A percentile compares a stretch with the other conserved stretches of the same genome.
These are phyloP conservation scores for Xylaria sp. DNA, from an alignment of 2,329 filamentous ascomycete species.

Conservation along the genomic window DNA sequence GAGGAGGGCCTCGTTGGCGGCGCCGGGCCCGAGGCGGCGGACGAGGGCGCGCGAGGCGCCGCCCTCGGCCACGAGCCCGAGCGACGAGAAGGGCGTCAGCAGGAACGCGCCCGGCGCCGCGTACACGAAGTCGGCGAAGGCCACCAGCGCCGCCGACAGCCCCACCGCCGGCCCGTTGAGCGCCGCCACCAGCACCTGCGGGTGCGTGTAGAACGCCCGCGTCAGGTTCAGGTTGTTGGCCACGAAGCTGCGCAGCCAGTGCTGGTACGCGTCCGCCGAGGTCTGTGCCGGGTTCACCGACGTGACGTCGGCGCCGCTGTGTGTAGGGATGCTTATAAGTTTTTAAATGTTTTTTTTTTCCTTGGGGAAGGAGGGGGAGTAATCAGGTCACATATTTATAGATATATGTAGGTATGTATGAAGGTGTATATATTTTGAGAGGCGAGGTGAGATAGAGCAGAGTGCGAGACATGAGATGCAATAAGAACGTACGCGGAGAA, in stretches of 20 bases:
- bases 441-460: constrained; percentile 1
- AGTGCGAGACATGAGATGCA: neutral
- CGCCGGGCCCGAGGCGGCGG: constrained; percentile 74
- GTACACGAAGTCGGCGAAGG: constrained; percentile 92
- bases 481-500: constrained; percentile 79
- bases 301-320: constrained; percentile 78
- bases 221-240: constrained; percentile 88
- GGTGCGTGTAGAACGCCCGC: constrained; percentile 87
- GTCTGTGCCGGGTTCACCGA: constrained; percentile 45
- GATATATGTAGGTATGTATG: neutral
- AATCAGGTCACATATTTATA: constrained; percentile 3
- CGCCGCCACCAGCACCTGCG: constrained; percentile 88
- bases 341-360: no score
- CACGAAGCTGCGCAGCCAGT: constrained; percentile 73
- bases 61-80: constrained; percentile 90
- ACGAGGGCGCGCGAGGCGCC: constrained; percentile 79
- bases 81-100: constrained; percentile 86
- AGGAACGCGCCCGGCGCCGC: constrained; percentile 79
- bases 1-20: constrained; percentile 90
- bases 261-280: constrained; percentile 43
- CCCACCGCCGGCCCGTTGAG: constrained; percentile 93
- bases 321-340: no score
- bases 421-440: neutral
- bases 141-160: constrained; percentile 80
- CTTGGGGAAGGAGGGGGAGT: neutral